Evolutionary conservation across 106 monocot species (phyloP).

Genomic region (Vanilla planifolia): DNA sequence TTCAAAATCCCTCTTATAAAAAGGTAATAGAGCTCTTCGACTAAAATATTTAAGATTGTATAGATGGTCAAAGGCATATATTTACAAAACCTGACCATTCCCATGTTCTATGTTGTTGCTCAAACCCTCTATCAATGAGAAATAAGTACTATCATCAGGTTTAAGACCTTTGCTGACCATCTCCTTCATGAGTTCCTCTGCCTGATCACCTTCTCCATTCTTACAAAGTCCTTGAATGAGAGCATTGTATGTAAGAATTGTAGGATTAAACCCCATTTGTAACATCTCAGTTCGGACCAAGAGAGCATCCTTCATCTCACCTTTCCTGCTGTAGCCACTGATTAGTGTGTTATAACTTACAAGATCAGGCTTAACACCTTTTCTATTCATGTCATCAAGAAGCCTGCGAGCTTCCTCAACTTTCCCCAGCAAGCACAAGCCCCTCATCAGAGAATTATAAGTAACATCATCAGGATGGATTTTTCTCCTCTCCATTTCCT

Average conservation of each 20-base stretch:
- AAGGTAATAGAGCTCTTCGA: too few relatives aligned
- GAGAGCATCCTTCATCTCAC: constrained; percentile 57
- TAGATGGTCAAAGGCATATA: neutral
- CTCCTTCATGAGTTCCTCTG: constrained; percentile 65
- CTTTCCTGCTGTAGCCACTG: constrained; percentile 79
- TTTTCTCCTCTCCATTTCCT: constrained; percentile 60
- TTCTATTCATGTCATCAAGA: constrained; percentile 61
- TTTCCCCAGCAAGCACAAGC: constrained; percentile 67
- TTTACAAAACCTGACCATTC: constrained; percentile 12
- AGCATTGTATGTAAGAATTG: constrained; percentile 73
- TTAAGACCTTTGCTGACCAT: constrained; percentile 63
- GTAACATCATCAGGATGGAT: constrained; percentile 76
- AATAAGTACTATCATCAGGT: constrained; percentile 81
- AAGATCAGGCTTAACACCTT: constrained; percentile 71
- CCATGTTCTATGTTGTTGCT: constrained; percentile 11
- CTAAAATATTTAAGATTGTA: too few relatives aligned
- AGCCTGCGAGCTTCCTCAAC: constrained; percentile 56
- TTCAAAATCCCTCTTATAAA: too few relatives aligned
- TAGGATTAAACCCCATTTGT: constrained; percentile 64
- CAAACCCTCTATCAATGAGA: constrained; percentile 53
- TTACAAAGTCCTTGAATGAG: constrained; percentile 68
- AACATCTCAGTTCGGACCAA: constrained; percentile 59
- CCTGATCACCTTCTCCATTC: constrained; percentile 54
- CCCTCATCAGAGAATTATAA: constrained; percentile 78
- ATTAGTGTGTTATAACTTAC: constrained; percentile 88